These are phyloP conservation scores for Fusarium sambucinum DNA, from an alignment of 2,329 filamentous ascomycete genomes.

Conservation along the genomic window DNA sequence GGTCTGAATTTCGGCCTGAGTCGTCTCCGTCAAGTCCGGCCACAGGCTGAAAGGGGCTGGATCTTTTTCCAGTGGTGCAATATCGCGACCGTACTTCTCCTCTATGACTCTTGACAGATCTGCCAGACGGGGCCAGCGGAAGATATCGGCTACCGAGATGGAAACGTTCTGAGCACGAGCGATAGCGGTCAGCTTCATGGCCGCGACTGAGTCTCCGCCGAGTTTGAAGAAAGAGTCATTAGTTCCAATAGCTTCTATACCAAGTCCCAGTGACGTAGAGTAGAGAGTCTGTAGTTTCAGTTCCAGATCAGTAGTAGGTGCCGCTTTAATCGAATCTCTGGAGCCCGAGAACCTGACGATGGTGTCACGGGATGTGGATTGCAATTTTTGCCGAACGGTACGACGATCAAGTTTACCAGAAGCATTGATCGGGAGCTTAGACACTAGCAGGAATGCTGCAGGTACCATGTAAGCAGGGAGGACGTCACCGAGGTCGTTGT, in stretches of 20 bases:
- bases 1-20: neutral
- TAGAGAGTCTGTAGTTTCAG: neutral
- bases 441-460: neutral
- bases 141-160: conserved; percentile 5
- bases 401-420: conserved; percentile 9
- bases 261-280: neutral
- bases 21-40: neutral
- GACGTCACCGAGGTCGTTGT: neutral
- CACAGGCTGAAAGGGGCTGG: conserved; percentile 1
- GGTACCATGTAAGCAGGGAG: conserved; percentile 2
- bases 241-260: neutral
- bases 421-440: neutral
- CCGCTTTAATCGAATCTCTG: neutral
- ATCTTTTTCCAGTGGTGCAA: neutral
- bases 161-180: neutral
- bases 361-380: neutral
- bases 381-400: neutral
- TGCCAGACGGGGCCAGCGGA: neutral
- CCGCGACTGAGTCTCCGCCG: conserved; percentile 1
- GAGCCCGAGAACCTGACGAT: neutral
- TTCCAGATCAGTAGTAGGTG: neutral
- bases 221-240: conserved; percentile 1
- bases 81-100: neutral
- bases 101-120: neutral
- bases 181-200: neutral